Conservation (phyloP, 73 alveolate genomes). For the Paramecium tetraurelia region DNA sequence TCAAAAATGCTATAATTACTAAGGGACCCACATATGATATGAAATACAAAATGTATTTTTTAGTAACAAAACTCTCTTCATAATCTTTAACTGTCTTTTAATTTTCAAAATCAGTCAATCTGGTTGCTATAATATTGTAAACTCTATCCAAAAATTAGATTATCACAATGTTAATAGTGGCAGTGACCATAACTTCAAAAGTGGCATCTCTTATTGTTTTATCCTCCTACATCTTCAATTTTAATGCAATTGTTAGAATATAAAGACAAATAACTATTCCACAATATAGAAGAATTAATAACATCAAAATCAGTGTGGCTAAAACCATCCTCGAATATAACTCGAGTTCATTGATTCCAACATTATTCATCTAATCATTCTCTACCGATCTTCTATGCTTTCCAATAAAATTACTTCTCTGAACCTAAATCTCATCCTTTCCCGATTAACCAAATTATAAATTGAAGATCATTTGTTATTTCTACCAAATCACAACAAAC, state of each 20-base stretch:
- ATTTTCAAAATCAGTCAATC: conserved; percentile 29
- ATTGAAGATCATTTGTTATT: background rate
- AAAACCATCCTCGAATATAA: background rate
- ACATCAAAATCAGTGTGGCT: background rate
- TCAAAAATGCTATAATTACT: background rate
- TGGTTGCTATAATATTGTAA: background rate
- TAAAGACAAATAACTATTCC: conserved; percentile 7
- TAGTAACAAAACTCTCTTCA: conserved; percentile 15
- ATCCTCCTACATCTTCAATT: background rate
- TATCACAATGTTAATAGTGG: background rate
- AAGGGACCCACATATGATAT: conserved; percentile 23
- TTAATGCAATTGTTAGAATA: background rate
- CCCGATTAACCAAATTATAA: background rate
- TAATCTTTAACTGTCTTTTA: background rate
- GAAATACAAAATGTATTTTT: background rate
- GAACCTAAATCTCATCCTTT: background rate
- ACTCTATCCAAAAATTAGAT: background rate
- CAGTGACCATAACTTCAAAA: background rate
- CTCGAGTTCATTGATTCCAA: background rate
- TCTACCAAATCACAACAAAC: background rate
- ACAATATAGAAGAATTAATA: background rate
- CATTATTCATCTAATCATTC: conserved; percentile 8
- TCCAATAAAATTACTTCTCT: conserved; percentile 2
- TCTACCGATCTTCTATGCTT: background rate
- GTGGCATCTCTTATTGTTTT: background rate